These are phyloP conservation scores for Rhizopogon vesiculosus DNA, from an alignment of 768 basidiomycete genomes.

Conservation along the genomic window DNA sequence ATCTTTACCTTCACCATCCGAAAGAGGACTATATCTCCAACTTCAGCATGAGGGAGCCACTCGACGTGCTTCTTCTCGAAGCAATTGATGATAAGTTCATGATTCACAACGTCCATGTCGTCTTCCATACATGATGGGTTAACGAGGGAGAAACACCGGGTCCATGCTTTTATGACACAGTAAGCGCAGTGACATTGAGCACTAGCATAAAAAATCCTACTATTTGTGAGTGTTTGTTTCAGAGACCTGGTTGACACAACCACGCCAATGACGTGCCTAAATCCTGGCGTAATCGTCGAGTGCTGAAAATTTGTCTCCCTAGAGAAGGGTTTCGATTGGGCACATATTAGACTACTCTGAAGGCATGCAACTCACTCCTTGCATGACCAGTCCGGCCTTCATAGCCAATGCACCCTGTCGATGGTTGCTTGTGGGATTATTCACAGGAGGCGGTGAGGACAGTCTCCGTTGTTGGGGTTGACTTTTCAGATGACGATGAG, in stretches of 20 bases:
- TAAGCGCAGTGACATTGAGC: neutral
- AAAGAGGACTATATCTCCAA: too few species aligned
- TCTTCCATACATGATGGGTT: constrained; percentile 46
- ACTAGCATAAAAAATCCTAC: constrained; percentile 14
- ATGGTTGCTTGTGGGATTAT: too few species aligned
- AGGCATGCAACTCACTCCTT: neutral
- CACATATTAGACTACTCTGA: too few species aligned
- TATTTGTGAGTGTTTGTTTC: constrained; percentile 16
- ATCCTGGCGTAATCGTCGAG: constrained; percentile 10
- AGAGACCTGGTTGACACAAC: constrained; percentile 14
- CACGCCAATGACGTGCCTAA: constrained; percentile 29
- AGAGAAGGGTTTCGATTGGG: neutral
- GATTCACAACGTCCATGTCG: constrained; percentile 14
- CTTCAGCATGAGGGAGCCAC: constrained; percentile 46
- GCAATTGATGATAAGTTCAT: constrained; percentile 32
- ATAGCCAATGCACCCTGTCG: neutral
- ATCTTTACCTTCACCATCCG: constrained; percentile 43
- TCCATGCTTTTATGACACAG: constrained; percentile 37
- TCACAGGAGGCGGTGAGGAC: neutral
- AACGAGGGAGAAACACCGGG: constrained; percentile 38
- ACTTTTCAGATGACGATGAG: neutral
- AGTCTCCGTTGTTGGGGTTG: neutral
- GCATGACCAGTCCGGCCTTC: neutral
- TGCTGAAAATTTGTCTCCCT: constrained; percentile 24
- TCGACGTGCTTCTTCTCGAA: constrained; percentile 44